Evolutionary conservation across 768 basidiomycete genomes (phyloP).

Genomic region (Hygrocybe coccinea): DNA sequence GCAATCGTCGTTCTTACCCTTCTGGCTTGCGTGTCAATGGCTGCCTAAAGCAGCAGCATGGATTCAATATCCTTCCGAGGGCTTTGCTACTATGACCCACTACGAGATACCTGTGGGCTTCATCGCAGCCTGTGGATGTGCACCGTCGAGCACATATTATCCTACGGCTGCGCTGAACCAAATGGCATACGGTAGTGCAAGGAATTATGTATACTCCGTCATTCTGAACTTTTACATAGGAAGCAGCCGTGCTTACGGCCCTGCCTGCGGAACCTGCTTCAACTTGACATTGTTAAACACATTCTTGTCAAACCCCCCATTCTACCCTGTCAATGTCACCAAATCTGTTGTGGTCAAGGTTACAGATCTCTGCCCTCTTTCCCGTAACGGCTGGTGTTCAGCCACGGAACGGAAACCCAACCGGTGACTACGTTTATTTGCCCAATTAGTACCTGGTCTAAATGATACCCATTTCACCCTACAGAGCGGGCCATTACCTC

Average conservation of each 20-base stretch:
- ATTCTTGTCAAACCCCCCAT: conserved; percentile 61
- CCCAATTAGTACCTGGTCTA: background rate
- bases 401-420: conserved; percentile 60
- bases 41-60: conserved; percentile 28
- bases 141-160: conserved; percentile 57
- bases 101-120: conserved; percentile 54
- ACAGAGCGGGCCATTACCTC: conserved; percentile 61
- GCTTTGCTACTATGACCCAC: conserved; percentile 75
- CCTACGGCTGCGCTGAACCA: conserved; percentile 79
- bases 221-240: background rate
- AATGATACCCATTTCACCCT: background rate
- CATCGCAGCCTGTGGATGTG: conserved; percentile 76
- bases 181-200: conserved; percentile 73
- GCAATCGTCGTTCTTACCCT: background rate
- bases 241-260: conserved; percentile 37
- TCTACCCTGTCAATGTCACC: conserved; percentile 49
- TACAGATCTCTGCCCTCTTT: conserved; percentile 73
- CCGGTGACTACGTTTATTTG: conserved; percentile 40
- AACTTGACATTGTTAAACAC: conserved; percentile 69
- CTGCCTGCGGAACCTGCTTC: conserved; percentile 75
- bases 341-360: conserved; percentile 71
- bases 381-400: conserved; percentile 62
- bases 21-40: background rate
- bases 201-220: conserved; percentile 41
- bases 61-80: conserved; percentile 59